Evolutionary conservation across 75 land plant species (phyloP).

Genomic region (Azolla pinnata): DNA sequence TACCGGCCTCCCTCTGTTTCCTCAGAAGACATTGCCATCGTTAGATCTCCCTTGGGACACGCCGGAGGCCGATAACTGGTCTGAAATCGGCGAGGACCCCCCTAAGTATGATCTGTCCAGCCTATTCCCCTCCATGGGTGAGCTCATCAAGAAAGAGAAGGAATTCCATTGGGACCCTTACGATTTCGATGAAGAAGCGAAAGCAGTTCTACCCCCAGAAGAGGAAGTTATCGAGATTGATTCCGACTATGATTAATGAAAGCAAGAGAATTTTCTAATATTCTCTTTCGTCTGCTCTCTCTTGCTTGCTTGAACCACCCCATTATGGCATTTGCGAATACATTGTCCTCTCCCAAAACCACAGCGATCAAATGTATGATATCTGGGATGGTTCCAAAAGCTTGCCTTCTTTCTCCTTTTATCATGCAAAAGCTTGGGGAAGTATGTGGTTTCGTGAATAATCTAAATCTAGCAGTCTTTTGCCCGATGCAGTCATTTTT

Average conservation of each 20-base stretch:
- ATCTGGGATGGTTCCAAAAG: no score
- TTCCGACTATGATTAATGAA: constrained; percentile 1
- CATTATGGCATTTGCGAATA: no score
- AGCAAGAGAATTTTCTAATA: no score
- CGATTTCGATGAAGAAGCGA: background rate
- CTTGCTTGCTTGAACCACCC: no score
- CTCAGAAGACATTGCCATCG: background rate
- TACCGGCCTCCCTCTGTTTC: constrained; percentile 1
- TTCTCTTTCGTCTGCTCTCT: no score
- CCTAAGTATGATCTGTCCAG: constrained; percentile 5
- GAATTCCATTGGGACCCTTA: constrained; percentile 5
- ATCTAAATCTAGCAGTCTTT: no score
- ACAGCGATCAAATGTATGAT: no score
- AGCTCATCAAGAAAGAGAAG: constrained; percentile 1
- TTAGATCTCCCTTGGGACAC: constrained; percentile 6
- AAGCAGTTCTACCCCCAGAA: constrained; percentile 1
- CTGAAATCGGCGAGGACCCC: constrained; percentile 5
- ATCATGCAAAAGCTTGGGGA: no score
- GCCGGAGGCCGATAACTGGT: constrained; percentile 7
- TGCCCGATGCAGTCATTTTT: no score
- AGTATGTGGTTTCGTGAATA: no score
- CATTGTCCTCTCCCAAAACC: no score
- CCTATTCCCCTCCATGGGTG: background rate
- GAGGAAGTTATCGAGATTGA: background rate
- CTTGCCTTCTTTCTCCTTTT: no score